phyloP scores from a whole-genome alignment of 768 basidiomycete species.

The Leccinum variicolor region DNA sequence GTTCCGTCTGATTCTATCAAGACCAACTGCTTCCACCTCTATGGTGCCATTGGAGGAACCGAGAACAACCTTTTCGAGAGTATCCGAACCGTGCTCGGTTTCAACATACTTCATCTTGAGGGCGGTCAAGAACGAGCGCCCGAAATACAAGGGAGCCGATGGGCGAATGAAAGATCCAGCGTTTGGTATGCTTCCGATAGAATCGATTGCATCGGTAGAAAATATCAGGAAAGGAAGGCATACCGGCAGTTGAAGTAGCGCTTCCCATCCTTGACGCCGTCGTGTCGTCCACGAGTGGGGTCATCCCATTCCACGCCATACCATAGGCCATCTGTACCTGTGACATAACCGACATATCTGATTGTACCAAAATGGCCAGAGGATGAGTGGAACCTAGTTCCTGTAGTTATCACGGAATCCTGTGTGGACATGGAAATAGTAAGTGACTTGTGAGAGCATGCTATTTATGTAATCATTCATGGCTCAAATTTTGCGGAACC shows the following conservation, averaged over 20 bases:
- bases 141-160: conserved; percentile 52
- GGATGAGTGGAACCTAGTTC: conserved; percentile 50
- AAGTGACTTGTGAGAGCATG: background rate
- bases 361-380: conserved; percentile 64
- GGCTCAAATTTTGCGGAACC: conserved; percentile 8
- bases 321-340: conserved; percentile 68
- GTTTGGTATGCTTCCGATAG: conserved; percentile 45
- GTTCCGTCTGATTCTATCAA: conserved; percentile 74
- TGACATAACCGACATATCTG: conserved; percentile 62
- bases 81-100: conserved; percentile 44
- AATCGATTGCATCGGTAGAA: conserved; percentile 6
- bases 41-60: conserved; percentile 84
- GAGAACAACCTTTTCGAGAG: conserved; percentile 62
- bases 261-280: conserved; percentile 73
- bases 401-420: conserved; percentile 32
- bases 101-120: conserved; percentile 79
- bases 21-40: conserved; percentile 78
- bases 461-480: conserved; percentile 16
- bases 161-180: conserved; percentile 83
- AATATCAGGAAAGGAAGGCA: conserved; percentile 19
- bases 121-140: conserved; percentile 71
- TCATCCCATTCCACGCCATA: conserved; percentile 99
- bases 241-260: conserved; percentile 80
- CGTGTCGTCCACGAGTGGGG: conserved; percentile 78
- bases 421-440: conserved; percentile 9